Base-by-base conservation (phyloP, 129 eudicot species). In the Ambrosia trifida region DNA sequence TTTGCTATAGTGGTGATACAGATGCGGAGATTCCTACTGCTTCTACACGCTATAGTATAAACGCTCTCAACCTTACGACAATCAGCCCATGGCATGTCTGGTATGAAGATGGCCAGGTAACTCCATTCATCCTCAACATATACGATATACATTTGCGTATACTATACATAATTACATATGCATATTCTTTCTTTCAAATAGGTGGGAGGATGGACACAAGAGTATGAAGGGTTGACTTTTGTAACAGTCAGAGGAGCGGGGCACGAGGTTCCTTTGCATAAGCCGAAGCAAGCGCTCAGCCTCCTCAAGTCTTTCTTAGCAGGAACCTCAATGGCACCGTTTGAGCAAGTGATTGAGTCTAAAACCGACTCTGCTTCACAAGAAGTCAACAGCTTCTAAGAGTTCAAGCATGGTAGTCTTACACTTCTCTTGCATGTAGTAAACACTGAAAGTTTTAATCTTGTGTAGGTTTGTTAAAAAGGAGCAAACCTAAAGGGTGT, bases 71-170 rank as follows among this genome's bases (percentile, higher is more conserved):
- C 28, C 97, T 95, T 61, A 84, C 94, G 7, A 86, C 93, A 4
- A 72, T 75, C 69, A 72, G 90, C 74, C 91, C 97, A 8, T 95
- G 97, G 97, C 87, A 73, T 64, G 83, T 97, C 74, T 95, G 99
- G 99, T 95, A 90, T 13, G 91, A 87, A 33, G 96, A 88, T 58
- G 97, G 96, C 66, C 91, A 95, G 99, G 98, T 94, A 82, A 80
- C 56, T 75, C 44, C 30, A 7, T 75, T 57, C 54, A 4, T 35
- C 54, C 24, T 45, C 14, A n/a, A 12, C 33, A 54, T n/a, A 49
- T 12, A 18, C 7, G 8, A 13, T 14, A 47, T 47, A 47, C 52
- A 13, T 47, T 3, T 14, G 3, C 61, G 24, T 20, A 54, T 24
- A 20, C 20, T 8, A 9, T 44, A 43, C 11, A 43, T 43, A 43